phyloP scores from a whole-genome alignment of 148 eudicot species.

The Rhododendron williamsianum region DNA sequence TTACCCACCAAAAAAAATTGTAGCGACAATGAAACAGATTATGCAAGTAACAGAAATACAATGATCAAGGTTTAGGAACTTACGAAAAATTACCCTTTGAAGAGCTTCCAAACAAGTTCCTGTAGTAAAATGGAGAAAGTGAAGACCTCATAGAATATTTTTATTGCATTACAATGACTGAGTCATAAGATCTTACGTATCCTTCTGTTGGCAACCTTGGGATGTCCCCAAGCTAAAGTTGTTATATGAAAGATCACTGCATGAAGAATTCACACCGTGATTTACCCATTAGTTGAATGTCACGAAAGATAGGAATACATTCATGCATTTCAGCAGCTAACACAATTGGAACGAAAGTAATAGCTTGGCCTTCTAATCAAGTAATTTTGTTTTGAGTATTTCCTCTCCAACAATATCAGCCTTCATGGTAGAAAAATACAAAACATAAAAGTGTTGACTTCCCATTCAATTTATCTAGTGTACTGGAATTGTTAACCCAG shows the following conservation, averaged over 20 bases:
- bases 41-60: background rate
- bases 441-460: background rate
- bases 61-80: slow-evolving; percentile 7
- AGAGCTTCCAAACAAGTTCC: slow-evolving; percentile 25
- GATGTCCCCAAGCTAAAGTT: slow-evolving; percentile 6
- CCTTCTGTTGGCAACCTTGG: slow-evolving; percentile 3
- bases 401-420: background rate
- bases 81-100: slow-evolving; percentile 4
- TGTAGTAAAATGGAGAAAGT: background rate
- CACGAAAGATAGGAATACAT: background rate
- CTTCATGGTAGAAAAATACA: background rate
- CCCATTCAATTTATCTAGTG: background rate
- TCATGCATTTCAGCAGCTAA: background rate
- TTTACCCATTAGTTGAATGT: background rate
- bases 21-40: background rate
- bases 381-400: background rate
- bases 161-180: background rate
- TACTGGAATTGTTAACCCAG: background rate
- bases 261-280: background rate
- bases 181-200: slow-evolving; percentile 8
- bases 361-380: background rate
- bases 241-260: slow-evolving; percentile 30
- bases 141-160: background rate
- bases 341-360: background rate
- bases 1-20: background rate